Evolutionary conservation across 192 early-diverging fungal genomes (phyloP), one percentile per base, ranked within the genome.

Genomic region (Fimicolochytrium jonesii): DNA sequence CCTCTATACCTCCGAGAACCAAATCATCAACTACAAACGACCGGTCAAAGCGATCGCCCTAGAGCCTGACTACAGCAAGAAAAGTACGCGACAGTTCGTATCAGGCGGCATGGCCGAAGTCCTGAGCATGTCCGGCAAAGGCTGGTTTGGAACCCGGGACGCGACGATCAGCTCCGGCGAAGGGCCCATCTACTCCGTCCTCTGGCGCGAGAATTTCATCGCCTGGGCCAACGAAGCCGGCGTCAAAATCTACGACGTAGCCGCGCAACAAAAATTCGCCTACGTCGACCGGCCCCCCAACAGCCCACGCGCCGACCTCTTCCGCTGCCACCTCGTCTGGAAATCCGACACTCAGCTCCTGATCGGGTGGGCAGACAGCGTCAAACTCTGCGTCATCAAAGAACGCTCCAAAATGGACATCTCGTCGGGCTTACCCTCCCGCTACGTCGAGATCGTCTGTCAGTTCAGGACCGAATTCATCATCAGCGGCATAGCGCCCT

Each of bases 301-400:
- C 25, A 90, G 86, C 59, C 92, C 93, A 2, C 73, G 88, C 15
- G 69, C 86, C 1, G 95, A 99, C 61, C 74, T 95, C 20, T 96
- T 88, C 66, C 77, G 81, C 30, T 93, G 91, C 55, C 84, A 91
- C 39, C 61, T 99, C 46, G 83, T 83, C 65, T 99, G 97, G 97
- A 86, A 83, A 52, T 81, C 83, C 36, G 83, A 87, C 28, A 76
- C 62, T 15, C 86, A 87, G 4, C 71, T 99, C 39, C 64, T 97
- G 17, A 86, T 97, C 55, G 97, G 92, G 0, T 99, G 97, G 97
- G 97, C 91, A 6, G 88, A 97, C 64, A 83, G 78, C 53, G 90
- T 99, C 35, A 95, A 90, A 64, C 78, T 96, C 10, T 89, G 89
- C 15, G 73, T 77, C 2, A 80, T 99, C 29, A 87, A 85, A 67